These are phyloP conservation scores for Globisporangium megalacanthum DNA, from an alignment of 352 stramenopile genomes.

Conservation along the genomic window DNA sequence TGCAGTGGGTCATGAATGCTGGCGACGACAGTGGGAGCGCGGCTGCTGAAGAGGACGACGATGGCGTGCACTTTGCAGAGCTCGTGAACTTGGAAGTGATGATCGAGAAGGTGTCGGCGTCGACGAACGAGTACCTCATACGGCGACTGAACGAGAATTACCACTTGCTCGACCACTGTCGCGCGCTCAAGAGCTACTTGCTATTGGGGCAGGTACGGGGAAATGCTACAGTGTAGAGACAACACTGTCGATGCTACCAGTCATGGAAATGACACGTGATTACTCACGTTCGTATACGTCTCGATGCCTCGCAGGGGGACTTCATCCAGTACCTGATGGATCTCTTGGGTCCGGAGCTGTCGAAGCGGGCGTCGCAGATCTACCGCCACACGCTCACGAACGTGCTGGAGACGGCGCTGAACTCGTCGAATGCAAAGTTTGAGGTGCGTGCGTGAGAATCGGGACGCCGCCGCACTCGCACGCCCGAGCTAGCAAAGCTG, in stretches of 20 bases:
- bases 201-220: slow-evolving; percentile 92
- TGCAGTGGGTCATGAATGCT: slow-evolving; percentile 73
- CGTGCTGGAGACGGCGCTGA: slow-evolving; percentile 93
- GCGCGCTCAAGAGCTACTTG: slow-evolving; percentile 96
- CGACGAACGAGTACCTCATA: slow-evolving; percentile 90
- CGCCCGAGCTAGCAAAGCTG: background rate
- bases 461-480: no score
- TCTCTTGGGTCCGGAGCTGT: slow-evolving; percentile 85
- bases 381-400: slow-evolving; percentile 95
- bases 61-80: slow-evolving; percentile 63
- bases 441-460: slow-evolving; percentile 47
- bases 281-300: slow-evolving; percentile 1
- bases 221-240: background rate
- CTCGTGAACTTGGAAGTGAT: slow-evolving; percentile 63
- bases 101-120: slow-evolving; percentile 73
- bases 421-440: slow-evolving; percentile 94
- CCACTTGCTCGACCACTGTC: slow-evolving; percentile 92
- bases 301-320: slow-evolving; percentile 72
- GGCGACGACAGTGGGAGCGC: slow-evolving; percentile 32
- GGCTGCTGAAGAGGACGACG: slow-evolving; percentile 48
- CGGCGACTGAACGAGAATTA: slow-evolving; percentile 91
- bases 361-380: slow-evolving; percentile 86
- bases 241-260: no score
- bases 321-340: slow-evolving; percentile 98
- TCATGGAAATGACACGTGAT: background rate